phyloP scores from a whole-genome alignment of 768 basidiomycete genomes.

The Leucocoprinus sp. region DNA sequence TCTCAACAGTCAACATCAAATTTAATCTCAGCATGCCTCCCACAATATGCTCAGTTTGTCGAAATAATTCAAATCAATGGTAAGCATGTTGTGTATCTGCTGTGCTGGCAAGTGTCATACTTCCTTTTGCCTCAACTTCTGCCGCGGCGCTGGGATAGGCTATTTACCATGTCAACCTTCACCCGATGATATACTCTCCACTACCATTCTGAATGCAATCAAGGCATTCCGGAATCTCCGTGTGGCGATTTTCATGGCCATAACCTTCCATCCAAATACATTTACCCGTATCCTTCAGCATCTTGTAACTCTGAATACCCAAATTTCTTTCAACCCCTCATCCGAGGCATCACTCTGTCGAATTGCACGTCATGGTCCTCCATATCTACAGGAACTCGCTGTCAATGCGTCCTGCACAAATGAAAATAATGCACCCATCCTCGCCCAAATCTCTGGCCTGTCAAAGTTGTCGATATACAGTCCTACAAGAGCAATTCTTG shows the following conservation, averaged over 20 bases:
- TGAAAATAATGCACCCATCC: constrained; percentile 20
- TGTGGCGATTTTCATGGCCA: constrained; percentile 22
- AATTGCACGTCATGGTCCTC: not conserved
- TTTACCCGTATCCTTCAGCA: constrained; percentile 21
- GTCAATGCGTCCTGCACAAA: constrained; percentile 27
- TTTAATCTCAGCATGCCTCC: constrained; percentile 31
- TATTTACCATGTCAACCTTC: constrained; percentile 14
- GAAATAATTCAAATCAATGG: constrained; percentile 36
- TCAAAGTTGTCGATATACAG: constrained; percentile 21
- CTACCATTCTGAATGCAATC: constrained; percentile 20
- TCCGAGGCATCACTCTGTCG: not conserved
- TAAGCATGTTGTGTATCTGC: constrained; percentile 17
- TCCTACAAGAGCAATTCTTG: constrained; percentile 33
- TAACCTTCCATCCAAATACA: constrained; percentile 19
- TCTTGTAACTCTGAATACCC: constrained; percentile 10
- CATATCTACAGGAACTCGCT: constrained; percentile 16
- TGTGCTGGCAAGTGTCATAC: too few species aligned
- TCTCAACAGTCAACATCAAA: constrained; percentile 24
- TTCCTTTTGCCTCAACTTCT: not conserved
- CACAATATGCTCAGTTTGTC: constrained; percentile 33
- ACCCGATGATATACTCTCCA: constrained; percentile 15
- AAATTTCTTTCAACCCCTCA: not conserved
- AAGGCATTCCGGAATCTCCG: constrained; percentile 23
- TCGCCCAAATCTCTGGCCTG: constrained; percentile 20
- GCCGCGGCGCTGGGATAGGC: constrained; percentile 5